These are phyloP conservation scores for Ophiostoma quercus DNA, from an alignment of 2,329 filamentous ascomycete species.

Conservation along the genomic window DNA sequence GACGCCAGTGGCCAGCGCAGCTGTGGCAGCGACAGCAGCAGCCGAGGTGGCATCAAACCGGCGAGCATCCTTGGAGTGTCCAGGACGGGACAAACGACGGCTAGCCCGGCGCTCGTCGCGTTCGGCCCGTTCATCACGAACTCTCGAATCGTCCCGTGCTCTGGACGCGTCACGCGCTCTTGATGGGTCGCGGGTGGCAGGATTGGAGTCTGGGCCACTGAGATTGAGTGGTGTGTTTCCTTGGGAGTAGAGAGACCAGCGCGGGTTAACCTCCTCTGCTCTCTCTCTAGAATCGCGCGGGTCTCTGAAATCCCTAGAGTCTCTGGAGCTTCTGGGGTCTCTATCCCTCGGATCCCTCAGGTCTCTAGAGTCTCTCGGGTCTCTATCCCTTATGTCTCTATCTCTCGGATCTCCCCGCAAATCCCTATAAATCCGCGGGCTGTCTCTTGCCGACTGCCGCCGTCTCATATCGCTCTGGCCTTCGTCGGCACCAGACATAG, in stretches of 20 bases:
- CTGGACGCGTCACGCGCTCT: background rate
- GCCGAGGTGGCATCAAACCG: constrained; percentile 14
- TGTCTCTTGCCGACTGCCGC: background rate
- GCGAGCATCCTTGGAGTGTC: constrained; percentile 5
- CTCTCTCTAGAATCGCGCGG: constrained; percentile 5
- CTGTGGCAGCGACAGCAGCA: constrained; percentile 15
- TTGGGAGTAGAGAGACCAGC: constrained; percentile 19
- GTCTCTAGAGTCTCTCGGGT: background rate
- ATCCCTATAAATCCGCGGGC: background rate
- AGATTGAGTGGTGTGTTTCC: constrained; percentile 14
- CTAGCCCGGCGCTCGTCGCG: background rate
- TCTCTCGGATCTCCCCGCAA: constrained; percentile 1
- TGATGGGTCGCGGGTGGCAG: background rate
- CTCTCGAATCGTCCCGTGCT: background rate
- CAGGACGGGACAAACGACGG: background rate
- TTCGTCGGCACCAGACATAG: background rate
- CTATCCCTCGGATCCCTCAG: background rate
- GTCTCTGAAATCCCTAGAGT: background rate
- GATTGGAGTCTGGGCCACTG: background rate
- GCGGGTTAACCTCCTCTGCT: constrained; percentile 3
- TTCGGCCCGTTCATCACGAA: background rate
- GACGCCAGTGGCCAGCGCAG: constrained; percentile 8
- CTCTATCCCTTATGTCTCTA: background rate
- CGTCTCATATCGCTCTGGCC: background rate
- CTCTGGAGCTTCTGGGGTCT: background rate